phyloP scores from a whole-genome alignment of 2,329 filamentous ascomycete genomes.

The Clonostachys rosea region DNA sequence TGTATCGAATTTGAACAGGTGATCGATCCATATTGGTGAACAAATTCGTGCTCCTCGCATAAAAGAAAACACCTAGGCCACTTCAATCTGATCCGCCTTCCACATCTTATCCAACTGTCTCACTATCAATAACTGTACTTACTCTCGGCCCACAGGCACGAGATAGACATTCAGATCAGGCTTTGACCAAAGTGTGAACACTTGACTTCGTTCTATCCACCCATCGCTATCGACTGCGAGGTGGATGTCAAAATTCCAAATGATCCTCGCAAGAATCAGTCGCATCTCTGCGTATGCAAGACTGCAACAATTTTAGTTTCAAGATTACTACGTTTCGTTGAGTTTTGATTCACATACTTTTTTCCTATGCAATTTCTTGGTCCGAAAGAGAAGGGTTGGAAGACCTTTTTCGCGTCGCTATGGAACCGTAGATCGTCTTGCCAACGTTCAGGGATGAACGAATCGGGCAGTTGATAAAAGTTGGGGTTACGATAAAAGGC shows the following conservation, averaged over 20 bases:
- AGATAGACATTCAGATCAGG: not conserved
- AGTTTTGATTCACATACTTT: constrained; percentile 8
- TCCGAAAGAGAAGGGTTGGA: constrained; percentile 18
- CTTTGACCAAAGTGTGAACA: not conserved
- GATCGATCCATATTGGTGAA: too few species aligned
- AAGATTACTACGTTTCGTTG: not conserved
- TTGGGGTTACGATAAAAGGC: not conserved
- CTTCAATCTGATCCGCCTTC: too few species aligned
- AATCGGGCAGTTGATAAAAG: constrained; percentile 20
- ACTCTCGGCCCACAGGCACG: not conserved
- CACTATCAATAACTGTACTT: too few species aligned
- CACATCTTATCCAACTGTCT: too few species aligned
- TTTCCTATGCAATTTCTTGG: constrained; percentile 11
- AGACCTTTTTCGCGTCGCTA: constrained; percentile 11
- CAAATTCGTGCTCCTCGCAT: too few species aligned
- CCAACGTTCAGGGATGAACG: constrained; percentile 32
- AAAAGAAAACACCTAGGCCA: too few species aligned
- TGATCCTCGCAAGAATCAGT: constrained; percentile 14
- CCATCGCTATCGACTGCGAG: not conserved
- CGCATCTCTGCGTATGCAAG: constrained; percentile 22
- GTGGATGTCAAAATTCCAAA: constrained; percentile 17
- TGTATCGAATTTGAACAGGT: too few species aligned
- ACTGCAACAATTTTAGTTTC: constrained; percentile 4
- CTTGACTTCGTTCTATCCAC: not conserved
- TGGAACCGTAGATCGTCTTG: constrained; percentile 11